A percentile compares a stretch with the other conserved stretches of the same genome.
Evolutionary conservation across 768 basidiomycete species (phyloP).

Genomic region (Gloeopeniophorella convolvens): DNA sequence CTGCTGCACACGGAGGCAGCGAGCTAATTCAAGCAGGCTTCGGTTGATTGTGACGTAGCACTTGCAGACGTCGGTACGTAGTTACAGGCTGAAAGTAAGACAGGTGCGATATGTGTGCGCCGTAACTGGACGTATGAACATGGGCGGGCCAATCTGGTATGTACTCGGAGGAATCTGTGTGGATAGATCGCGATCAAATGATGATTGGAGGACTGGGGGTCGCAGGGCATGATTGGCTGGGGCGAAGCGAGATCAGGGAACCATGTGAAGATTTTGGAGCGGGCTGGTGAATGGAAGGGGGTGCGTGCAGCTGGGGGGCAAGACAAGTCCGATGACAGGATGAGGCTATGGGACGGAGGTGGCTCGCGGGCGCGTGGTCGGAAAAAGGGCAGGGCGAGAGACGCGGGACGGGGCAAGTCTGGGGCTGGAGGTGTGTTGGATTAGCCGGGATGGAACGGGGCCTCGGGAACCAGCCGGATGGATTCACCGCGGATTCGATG

Average conservation of each 20-base stretch:
- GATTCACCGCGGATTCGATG: too few species aligned
- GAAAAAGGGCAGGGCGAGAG: too few species aligned
- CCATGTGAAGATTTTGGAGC: not conserved
- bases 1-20: too few species aligned
- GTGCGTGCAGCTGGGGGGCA: not conserved
- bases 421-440: not conserved
- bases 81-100: too few species aligned
- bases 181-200: not conserved
- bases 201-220: not conserved
- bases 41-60: too few species aligned
- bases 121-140: too few species aligned
- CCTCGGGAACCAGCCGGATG: not conserved
- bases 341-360: not conserved
- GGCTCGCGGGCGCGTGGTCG: too few species aligned
- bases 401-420: not conserved
- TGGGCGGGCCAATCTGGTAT: too few species aligned
- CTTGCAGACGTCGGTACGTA: too few species aligned
- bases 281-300: not conserved
- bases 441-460: not conserved
- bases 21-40: too few species aligned
- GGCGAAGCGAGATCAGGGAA: not conserved
- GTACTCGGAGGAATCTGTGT: too few species aligned
- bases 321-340: constrained; percentile 10
- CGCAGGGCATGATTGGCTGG: not conserved
- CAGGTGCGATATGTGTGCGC: too few species aligned